A percentile compares a stretch with the other conserved stretches of the same genome.
These are phyloP conservation scores for Ogataea degrootiae DNA, from an alignment of 805 yeast genomes.

Conservation along the genomic window DNA sequence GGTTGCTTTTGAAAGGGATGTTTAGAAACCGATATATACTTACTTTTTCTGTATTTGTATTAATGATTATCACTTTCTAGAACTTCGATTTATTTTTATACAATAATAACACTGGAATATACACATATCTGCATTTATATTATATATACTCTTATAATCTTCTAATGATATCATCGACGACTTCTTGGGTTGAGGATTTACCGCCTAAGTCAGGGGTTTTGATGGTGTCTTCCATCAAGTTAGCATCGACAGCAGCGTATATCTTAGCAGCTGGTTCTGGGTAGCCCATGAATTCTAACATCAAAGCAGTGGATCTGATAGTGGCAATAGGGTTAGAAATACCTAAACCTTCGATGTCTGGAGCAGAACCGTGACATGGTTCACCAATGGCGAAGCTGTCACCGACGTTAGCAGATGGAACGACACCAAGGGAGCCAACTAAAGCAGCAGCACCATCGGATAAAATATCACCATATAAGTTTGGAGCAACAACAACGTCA, in stretches of 20 bases:
- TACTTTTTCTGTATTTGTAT: neutral
- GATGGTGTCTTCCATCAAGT: slow-evolving; percentile 70
- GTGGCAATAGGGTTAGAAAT: slow-evolving; percentile 97
- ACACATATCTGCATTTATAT: neutral
- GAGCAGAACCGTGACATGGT: slow-evolving; percentile 99
- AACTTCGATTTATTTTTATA: neutral
- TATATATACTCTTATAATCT: slow-evolving; percentile 31
- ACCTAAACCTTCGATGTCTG: slow-evolving; percentile 95
- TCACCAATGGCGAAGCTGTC: slow-evolving; percentile 95
- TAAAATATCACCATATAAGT: slow-evolving; percentile 94
- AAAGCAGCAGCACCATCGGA: slow-evolving; percentile 98
- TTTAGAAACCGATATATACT: neutral
- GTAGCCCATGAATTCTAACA: slow-evolving; percentile 96
- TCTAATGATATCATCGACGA: slow-evolving; percentile 73
- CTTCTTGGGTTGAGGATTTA: slow-evolving; percentile 77
- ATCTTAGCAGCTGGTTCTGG: slow-evolving; percentile 86
- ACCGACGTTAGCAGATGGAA: slow-evolving; percentile 97
- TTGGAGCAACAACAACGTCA: slow-evolving; percentile 98
- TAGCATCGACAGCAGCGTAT: slow-evolving; percentile 91
- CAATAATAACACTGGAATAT: neutral
- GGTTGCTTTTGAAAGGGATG: slow-evolving; percentile 71
- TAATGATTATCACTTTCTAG: neutral
- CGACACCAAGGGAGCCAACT: slow-evolving; percentile 96
- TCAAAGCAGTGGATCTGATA: slow-evolving; percentile 92
- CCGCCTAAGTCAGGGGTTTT: slow-evolving; percentile 98